phyloP scores from a whole-genome alignment of 2,329 filamentous ascomycete genomes.

The Aaosphaeria arxii region DNA sequence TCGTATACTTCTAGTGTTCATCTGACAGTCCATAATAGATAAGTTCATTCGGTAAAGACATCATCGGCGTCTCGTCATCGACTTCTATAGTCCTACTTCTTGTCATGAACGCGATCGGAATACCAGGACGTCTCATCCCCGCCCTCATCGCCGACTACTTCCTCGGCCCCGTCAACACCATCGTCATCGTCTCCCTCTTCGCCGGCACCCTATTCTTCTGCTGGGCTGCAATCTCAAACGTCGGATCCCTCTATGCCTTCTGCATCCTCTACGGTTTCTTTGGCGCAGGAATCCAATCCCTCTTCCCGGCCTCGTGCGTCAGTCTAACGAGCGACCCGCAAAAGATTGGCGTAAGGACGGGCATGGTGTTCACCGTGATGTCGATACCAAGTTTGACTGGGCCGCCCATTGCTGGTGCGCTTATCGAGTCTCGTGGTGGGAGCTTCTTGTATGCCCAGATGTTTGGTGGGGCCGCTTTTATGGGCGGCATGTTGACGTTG shows the following conservation, averaged over 20 bases:
- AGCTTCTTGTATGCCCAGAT: constrained; percentile 1
- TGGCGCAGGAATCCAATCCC: background rate
- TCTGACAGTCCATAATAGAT: constrained; percentile 6
- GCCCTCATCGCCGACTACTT: constrained; percentile 50
- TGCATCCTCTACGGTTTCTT: background rate
- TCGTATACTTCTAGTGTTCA: background rate
- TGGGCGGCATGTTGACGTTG: background rate
- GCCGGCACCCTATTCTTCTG: constrained; percentile 48
- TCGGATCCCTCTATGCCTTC: background rate
- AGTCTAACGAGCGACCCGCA: background rate
- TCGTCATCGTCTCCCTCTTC: constrained; percentile 44
- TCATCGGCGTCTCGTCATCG: constrained; percentile 49
- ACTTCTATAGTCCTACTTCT: background rate
- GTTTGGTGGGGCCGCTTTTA: background rate
- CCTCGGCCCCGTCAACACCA: constrained; percentile 52
- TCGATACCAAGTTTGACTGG: background rate
- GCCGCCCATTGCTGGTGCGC: background rate
- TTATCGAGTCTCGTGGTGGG: background rate
- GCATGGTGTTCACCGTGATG: constrained; percentile 1
- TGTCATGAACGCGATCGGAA: constrained; percentile 47
- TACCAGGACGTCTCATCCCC: constrained; percentile 49
- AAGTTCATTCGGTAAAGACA: constrained; percentile 41
- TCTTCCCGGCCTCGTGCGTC: background rate
- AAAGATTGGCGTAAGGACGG: background rate
- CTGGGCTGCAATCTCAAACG: constrained; percentile 38